A percentile compares a stretch with the other conserved stretches of the same genome.
phyloP scores from a whole-genome alignment of 169 alveolate genomes.

The Theileria equi region DNA sequence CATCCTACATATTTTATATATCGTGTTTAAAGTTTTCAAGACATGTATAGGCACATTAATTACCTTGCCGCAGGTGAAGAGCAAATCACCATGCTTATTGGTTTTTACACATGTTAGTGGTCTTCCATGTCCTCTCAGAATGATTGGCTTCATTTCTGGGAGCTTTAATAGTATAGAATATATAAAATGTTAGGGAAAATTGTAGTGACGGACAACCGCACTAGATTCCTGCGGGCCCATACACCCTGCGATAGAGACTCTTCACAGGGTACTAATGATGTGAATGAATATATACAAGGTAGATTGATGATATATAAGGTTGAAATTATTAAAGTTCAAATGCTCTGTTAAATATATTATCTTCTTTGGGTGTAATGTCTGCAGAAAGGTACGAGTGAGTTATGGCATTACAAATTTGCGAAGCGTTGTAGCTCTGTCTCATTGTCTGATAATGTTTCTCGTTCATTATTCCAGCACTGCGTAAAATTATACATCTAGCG shows the following conservation, averaged over 20 bases:
- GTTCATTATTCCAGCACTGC: constrained; percentile 51
- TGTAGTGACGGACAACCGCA: constrained; percentile 7
- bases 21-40: not conserved
- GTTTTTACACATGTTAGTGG: constrained; percentile 86
- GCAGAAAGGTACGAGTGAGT: constrained; percentile 62
- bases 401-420: constrained; percentile 59
- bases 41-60: constrained; percentile 1
- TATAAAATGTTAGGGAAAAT: not conserved
- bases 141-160: constrained; percentile 83
- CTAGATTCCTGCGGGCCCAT: too few relatives aligned
- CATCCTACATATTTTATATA: constrained; percentile 66
- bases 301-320: not conserved
- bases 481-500: not conserved
- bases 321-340: constrained; percentile 17
- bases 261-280: too few relatives aligned
- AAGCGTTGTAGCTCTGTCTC: constrained; percentile 54
- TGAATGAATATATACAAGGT: not conserved
- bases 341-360: constrained; percentile 32
- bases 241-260: too few relatives aligned
- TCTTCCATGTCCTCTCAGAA: constrained; percentile 84
- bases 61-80: constrained; percentile 88
- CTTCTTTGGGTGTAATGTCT: constrained; percentile 33
- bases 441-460: constrained; percentile 40
- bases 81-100: constrained; percentile 85
- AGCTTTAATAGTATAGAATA: not conserved